These are phyloP conservation scores for Casaregolazyma suthepensis DNA, from an alignment of 1,139 yeast species.

Conservation along the genomic window DNA sequence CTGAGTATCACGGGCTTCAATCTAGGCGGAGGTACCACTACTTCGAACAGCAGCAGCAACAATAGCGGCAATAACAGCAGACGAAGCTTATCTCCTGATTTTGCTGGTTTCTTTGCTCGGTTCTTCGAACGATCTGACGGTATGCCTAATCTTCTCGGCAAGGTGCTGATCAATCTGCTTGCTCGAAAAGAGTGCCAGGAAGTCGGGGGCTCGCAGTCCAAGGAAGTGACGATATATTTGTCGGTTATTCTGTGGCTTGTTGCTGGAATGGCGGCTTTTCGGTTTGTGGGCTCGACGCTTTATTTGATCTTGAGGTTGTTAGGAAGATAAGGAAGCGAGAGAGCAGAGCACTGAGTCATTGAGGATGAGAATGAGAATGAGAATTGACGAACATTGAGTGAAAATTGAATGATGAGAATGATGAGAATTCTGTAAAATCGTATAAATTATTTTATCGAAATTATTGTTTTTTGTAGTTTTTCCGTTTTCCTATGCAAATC, in stretches of 20 bases:
- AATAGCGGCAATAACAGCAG: conserved; percentile 15
- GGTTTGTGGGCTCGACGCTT: conserved; percentile 49
- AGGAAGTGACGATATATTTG: conserved; percentile 43
- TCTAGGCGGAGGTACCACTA: conserved; percentile 25
- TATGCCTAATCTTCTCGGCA: conserved; percentile 6
- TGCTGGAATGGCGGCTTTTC: conserved; percentile 64
- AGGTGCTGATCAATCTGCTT: conserved; percentile 10
- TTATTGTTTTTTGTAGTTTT: neutral
- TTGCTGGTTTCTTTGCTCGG: neutral
- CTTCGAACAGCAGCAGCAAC: conserved; percentile 8
- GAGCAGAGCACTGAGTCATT: too few species aligned
- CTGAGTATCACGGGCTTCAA: conserved; percentile 60
- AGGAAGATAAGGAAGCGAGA: conserved; percentile 22
- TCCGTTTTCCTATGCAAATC: neutral
- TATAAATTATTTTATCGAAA: too few species aligned
- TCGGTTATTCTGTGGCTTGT: conserved; percentile 76
- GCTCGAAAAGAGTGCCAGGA: conserved; percentile 21
- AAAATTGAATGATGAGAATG: too few species aligned
- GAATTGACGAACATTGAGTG: too few species aligned
- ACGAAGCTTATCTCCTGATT: conserved; percentile 2
- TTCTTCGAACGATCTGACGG: conserved; percentile 4
- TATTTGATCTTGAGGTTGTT: conserved; percentile 30
- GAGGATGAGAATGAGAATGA: too few species aligned
- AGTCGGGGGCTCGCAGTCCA: conserved; percentile 23
- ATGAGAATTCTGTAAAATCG: too few species aligned